phyloP scores from a whole-genome alignment of 2,329 filamentous ascomycete genomes.

The Eutypa lata region DNA sequence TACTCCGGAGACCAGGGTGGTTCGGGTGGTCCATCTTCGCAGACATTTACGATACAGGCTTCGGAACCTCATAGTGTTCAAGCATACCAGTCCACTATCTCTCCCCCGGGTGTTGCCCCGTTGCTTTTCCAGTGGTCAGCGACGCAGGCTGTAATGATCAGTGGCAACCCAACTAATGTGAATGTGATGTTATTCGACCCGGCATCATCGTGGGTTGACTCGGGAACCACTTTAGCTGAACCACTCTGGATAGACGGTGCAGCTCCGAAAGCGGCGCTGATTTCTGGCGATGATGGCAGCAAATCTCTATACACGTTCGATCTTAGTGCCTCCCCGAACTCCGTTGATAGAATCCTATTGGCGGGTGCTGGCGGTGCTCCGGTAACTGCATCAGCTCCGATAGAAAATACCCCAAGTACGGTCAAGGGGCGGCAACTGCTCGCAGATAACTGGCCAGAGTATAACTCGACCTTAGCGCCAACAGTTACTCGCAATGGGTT shows the following conservation, averaged over 20 bases:
- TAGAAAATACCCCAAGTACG: constrained; percentile 28
- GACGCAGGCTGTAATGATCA: constrained; percentile 69
- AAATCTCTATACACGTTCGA: constrained; percentile 79
- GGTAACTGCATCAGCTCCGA: constrained; percentile 43
- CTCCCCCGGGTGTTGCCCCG: constrained; percentile 64
- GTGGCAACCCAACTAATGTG: constrained; percentile 64
- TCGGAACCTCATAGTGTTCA: constrained; percentile 61
- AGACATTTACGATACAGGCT: constrained; percentile 73
- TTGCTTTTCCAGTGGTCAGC: constrained; percentile 73
- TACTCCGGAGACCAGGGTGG: constrained; percentile 74
- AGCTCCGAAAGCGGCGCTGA: constrained; percentile 57
- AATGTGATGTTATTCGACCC: constrained; percentile 71
- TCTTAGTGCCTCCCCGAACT: constrained; percentile 69
- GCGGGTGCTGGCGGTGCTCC: constrained; percentile 57
- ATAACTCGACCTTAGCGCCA: constrained; percentile 74
- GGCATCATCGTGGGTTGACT: constrained; percentile 61
- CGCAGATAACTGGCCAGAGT: constrained; percentile 68
- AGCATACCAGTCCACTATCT: constrained; percentile 53
- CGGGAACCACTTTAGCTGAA: constrained; percentile 60
- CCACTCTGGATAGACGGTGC: constrained; percentile 58
- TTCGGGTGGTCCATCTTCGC: constrained; percentile 55
- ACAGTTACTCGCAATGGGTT: constrained; percentile 62
- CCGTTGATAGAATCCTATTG: constrained; percentile 67
- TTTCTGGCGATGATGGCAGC: constrained; percentile 72
- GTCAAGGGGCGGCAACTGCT: constrained; percentile 40